Conservation (phyloP, 345 rosid genomes). For the Acer campestre region DNA sequence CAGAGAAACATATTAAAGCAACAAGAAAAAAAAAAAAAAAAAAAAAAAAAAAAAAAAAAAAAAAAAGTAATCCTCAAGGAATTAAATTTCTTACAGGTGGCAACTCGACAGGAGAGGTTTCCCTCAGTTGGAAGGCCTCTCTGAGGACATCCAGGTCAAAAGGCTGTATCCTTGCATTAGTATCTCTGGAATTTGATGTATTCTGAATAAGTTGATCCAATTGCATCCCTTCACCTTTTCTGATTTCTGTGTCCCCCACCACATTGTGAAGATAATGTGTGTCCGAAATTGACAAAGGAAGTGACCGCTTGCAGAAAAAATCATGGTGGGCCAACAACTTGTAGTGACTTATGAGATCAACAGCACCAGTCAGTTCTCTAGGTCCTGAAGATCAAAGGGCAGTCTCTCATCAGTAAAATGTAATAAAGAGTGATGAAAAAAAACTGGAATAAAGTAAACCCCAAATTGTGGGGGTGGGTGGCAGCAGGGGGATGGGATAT, state of each 20-base stretch:
- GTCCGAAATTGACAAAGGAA: constrained; percentile 74
- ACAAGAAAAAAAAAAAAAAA: neutral
- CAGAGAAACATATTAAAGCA: constrained; percentile 12
- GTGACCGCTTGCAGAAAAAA: constrained; percentile 81
- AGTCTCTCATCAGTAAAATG: constrained; percentile 11
- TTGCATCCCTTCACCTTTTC: constrained; percentile 95
- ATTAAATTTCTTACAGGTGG: constrained; percentile 53
- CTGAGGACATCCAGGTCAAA: constrained; percentile 73
- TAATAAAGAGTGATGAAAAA: neutral
- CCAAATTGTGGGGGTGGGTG: neutral
- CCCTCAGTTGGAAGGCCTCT: constrained; percentile 78
- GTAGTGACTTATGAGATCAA: constrained; percentile 81
- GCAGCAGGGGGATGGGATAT: neutral
- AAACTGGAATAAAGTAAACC: neutral
- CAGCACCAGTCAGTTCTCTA: constrained; percentile 76
- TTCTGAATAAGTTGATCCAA: constrained; percentile 71
- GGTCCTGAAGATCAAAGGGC: constrained; percentile 50
- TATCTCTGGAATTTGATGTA: constrained; percentile 44
- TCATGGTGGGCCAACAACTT: constrained; percentile 74
- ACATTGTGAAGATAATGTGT: constrained; percentile 77
- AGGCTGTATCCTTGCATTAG: constrained; percentile 54
- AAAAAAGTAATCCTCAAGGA: neutral
- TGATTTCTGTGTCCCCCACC: constrained; percentile 81
- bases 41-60: neutral
- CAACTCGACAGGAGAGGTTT: constrained; percentile 62